Evolutionary conservation across 306 rosid genomes (phyloP), one percentile per base, ranked within the genome.

Genomic region (Glycine tomentella): DNA sequence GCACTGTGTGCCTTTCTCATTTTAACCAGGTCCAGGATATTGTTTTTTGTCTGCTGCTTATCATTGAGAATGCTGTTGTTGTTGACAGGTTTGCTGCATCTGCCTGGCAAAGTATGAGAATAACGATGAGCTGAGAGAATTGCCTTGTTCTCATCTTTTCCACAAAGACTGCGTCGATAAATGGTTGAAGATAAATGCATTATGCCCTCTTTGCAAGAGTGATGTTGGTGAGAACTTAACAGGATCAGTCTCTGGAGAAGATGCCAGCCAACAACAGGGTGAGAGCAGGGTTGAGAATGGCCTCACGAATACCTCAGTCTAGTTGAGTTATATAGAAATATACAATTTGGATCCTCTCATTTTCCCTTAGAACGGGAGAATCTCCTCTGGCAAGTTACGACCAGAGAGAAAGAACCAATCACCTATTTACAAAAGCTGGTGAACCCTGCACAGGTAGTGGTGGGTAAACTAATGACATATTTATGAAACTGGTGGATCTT

Each of bases 101-200:
- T 95, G 97, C 86, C 81, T 95, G 75, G 97, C 95, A 13, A 93
- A 89, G 83, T 95, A 93, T 50, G 94, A 90, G 46, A 89, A 95
- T 84, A 93, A 95, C 14, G 97, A 95, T 2, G 99, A 95, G 86
- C 88, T 95, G 46, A 88, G 93, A 83, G 97, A 95, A 83, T 75
- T 95, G 90, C 92, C 95, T 45, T 95, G 99, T 74, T 88, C 94
- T 42, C 99, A 95, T 88, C 93, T 95, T 84, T 89, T 95, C 80
- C 97, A 95, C 93, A 93, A 91, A 85, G 99, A 93, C 3, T 95
- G 99, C 6, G 91, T 95, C 42, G 99, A 95, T 83, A 95, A 91
- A 84, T 95, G 99, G 99, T 82, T 95, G 85, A 93, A 90, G 91
- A 95, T 95, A 86, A 95, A 95, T 63, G 88, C 99, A 0, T 65